These are phyloP conservation scores for Gossypium gossypioides DNA, from an alignment of 441 rosid species.

Conservation along the genomic window DNA sequence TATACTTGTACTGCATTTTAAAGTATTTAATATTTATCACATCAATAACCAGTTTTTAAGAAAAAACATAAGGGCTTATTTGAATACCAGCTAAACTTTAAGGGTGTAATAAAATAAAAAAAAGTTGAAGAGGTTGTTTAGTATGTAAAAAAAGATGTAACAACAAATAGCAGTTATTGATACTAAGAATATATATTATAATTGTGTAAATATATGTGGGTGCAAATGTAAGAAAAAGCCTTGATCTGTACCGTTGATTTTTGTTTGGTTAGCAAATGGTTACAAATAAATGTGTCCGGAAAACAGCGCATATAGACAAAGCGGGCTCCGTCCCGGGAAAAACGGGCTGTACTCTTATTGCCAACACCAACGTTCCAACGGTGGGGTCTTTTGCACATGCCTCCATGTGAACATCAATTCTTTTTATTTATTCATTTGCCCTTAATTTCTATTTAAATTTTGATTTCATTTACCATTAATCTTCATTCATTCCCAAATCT, in stretches of 20 bases:
- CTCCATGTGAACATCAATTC: conserved; percentile 40
- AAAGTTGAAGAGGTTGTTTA: too few species aligned
- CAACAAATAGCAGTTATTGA: too few species aligned
- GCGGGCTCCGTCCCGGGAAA: conserved; percentile 54
- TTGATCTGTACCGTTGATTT: conserved; percentile 1
- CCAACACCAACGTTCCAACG: conserved; percentile 23
- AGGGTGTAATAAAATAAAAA: too few species aligned
- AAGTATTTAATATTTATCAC: too few species aligned
- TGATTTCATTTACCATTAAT: background rate
- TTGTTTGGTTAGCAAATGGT: background rate
- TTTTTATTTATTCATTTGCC: background rate
- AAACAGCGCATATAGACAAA: conserved; percentile 30
- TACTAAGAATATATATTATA: too few species aligned
- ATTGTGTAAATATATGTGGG: too few species aligned
- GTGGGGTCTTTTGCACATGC: conserved; percentile 57
- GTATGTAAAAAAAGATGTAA: too few species aligned
- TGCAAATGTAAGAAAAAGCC: background rate
- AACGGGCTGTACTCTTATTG: conserved; percentile 48
- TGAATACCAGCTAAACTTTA: too few species aligned
- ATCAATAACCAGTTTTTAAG: too few species aligned
- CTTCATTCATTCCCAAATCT: background rate
- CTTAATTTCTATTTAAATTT: background rate
- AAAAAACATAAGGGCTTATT: too few species aligned
- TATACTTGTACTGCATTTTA: too few species aligned
- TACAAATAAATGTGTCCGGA: conserved; percentile 17